Conservation (phyloP, 306 rosid species). For the Castanopsis chinensis region DNA sequence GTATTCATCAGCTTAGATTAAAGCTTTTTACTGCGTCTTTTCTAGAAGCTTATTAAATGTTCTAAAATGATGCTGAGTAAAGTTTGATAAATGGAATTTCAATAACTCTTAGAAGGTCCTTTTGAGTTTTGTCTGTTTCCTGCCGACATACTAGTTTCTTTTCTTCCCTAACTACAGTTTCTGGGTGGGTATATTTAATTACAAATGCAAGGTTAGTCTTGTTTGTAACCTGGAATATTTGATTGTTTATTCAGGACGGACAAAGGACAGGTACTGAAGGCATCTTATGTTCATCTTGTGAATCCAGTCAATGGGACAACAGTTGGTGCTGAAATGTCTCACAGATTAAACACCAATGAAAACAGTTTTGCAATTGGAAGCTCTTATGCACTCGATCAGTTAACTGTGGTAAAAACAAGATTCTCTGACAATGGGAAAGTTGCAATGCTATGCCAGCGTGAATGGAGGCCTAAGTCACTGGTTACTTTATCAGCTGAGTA, state of each 20-base stretch:
- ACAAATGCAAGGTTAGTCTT: not conserved
- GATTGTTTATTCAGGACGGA: slow-evolving; percentile 60
- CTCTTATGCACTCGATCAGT: slow-evolving; percentile 57
- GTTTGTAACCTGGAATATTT: no score
- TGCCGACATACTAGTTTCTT: no score
- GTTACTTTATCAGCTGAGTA: slow-evolving; percentile 79
- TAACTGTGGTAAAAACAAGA: slow-evolving; percentile 63
- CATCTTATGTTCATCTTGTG: slow-evolving; percentile 77
- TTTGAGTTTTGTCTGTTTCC: no score
- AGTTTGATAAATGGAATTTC: no score
- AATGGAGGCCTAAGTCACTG: slow-evolving; percentile 92
- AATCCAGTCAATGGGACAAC: slow-evolving; percentile 53
- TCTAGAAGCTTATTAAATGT: no score
- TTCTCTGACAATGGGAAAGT: slow-evolving; percentile 72
- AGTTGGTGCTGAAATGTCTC: slow-evolving; percentile 81
- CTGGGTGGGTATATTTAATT: not conserved
- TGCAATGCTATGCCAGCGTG: slow-evolving; percentile 71
- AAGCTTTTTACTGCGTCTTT: no score
- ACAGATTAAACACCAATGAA: slow-evolving; percentile 56
- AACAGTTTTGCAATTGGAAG: slow-evolving; percentile 80
- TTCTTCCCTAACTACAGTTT: no score
- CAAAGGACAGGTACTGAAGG: slow-evolving; percentile 71
- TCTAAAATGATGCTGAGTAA: no score
- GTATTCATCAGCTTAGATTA: no score
- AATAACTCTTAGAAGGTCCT: no score